Conservation (phyloP, 1,139 yeast species). For the Yamadazyma sp. region DNA sequence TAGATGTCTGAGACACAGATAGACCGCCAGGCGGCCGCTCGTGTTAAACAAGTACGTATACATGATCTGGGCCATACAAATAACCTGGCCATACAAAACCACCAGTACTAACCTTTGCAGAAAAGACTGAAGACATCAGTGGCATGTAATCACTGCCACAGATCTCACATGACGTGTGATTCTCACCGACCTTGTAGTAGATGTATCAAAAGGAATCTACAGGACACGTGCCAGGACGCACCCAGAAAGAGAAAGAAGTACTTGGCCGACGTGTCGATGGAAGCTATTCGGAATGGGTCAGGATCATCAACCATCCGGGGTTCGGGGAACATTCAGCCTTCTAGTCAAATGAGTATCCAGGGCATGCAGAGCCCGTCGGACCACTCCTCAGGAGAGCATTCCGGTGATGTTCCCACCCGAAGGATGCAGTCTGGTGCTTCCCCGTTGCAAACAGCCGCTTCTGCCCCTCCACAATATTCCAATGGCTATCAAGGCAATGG, state of each 20-base stretch:
- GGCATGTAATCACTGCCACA: constrained; percentile 86
- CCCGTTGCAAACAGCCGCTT: background rate
- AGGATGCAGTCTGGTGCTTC: too few relatives aligned
- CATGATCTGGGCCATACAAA: background rate
- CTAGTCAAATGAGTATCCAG: background rate
- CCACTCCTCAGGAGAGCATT: background rate
- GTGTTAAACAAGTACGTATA: background rate
- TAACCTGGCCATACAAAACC: too few relatives aligned
- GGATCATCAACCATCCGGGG: background rate
- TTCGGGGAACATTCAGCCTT: background rate
- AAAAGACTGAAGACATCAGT: constrained; percentile 63
- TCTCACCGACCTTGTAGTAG: constrained; percentile 77
- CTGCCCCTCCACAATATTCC: background rate
- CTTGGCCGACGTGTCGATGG: constrained; percentile 53
- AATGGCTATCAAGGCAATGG: background rate
- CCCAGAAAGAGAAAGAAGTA: constrained; percentile 86
- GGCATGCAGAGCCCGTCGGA: constrained; percentile 2
- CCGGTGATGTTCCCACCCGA: background rate
- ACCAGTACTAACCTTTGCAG: constrained; percentile 17
- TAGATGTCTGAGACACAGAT: background rate
- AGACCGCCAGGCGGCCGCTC: background rate
- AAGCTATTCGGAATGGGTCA: background rate
- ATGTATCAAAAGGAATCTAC: constrained; percentile 70
- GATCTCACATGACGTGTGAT: constrained; percentile 88
- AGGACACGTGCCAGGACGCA: constrained; percentile 81